Conservation (phyloP, 176 grass and related monocot species). For the Zoysia japonica region DNA sequence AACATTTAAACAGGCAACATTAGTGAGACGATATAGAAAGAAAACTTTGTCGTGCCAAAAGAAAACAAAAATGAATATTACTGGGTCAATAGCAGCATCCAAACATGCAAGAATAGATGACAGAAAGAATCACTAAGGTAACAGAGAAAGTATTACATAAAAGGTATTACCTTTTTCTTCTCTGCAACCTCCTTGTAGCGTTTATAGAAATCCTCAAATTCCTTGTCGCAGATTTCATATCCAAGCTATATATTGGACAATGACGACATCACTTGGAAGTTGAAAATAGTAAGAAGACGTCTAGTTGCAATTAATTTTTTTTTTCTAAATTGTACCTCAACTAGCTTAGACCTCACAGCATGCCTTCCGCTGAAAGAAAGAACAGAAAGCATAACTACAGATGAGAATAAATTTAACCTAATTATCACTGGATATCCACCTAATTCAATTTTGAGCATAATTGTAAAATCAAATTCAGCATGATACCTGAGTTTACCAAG, state of each 20-base stretch:
- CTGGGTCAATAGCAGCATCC: not conserved
- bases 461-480: not conserved
- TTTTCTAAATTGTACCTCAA: conserved; percentile 57
- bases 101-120: not conserved
- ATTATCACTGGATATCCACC: not conserved
- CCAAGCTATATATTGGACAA: conserved; percentile 61
- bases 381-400: conserved; percentile 26
- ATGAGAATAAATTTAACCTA: conserved; percentile 24
- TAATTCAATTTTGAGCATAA: conserved; percentile 13
- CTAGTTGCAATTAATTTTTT: not conserved
- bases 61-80: conserved; percentile 5
- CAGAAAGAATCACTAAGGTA: not conserved
- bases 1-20: not conserved
- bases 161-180: conserved; percentile 83
- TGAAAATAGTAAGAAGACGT: not conserved
- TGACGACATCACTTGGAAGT: conserved; percentile 22
- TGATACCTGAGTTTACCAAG: conserved; percentile 95
- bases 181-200: conserved; percentile 98
- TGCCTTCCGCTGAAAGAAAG: conserved; percentile 77
- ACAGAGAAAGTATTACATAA: not conserved
- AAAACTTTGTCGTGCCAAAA: not conserved
- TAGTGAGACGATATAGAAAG: not conserved
- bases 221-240: conserved; percentile 83
- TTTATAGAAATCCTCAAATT: conserved; percentile 95
- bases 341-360: conserved; percentile 82